Conservation (phyloP, 2,329 filamentous ascomycete genomes). For the Ceratocystis destructans region DNA sequence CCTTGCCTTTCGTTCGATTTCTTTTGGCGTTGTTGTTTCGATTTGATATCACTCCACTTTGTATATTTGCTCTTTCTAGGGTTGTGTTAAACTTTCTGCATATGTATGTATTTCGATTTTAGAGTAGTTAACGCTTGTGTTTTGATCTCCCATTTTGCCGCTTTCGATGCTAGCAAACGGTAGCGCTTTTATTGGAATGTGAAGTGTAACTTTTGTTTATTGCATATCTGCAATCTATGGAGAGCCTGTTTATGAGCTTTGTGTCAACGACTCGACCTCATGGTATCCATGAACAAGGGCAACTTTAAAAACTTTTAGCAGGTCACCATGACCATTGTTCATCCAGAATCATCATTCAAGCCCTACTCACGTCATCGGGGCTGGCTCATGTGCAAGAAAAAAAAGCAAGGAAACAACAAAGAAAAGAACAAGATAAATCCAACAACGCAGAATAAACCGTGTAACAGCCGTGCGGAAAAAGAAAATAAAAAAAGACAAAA, state of each 20-base stretch:
- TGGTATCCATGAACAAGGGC: background rate
- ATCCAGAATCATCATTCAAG: conserved; percentile 1
- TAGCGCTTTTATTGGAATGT: no score
- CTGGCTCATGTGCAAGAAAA: background rate
- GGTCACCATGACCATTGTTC: background rate
- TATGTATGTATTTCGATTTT: background rate
- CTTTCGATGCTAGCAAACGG: background rate
- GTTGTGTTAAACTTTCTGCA: background rate
- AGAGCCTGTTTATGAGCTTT: background rate
- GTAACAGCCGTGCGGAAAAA: background rate
- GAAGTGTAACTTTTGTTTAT: background rate
- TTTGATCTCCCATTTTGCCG: background rate
- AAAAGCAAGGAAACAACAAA: conserved; percentile 4
- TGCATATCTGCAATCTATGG: background rate
- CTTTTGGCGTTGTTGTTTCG: background rate
- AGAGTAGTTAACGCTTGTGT: conserved; percentile 3
- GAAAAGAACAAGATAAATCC: background rate
- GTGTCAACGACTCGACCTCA: background rate
- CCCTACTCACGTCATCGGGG: background rate
- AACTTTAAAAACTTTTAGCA: background rate
- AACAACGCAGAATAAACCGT: conserved; percentile 7
- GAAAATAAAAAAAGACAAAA: background rate
- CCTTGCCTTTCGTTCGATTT: background rate
- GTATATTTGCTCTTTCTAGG: background rate
- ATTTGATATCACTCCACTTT: conserved; percentile 4